A percentile compares a stretch with the other conserved stretches of the same genome.
These are phyloP conservation scores for Lentinula boryana DNA, from an alignment of 768 basidiomycete genomes.

Conservation along the genomic window DNA sequence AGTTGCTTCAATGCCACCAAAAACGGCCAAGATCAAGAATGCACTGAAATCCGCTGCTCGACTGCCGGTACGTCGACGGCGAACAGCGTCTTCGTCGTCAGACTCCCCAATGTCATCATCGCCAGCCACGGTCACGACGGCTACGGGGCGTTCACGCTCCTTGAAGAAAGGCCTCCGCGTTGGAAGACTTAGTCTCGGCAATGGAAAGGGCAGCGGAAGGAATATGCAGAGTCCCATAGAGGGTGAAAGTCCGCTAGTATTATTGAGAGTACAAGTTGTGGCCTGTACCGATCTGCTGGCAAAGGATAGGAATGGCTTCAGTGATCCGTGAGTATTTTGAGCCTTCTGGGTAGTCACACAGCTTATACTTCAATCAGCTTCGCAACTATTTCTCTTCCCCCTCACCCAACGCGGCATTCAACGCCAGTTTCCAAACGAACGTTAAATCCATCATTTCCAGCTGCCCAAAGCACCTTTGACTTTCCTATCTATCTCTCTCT, in stretches of 20 bases:
- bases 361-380: conserved; percentile 37
- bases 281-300: conserved; percentile 55
- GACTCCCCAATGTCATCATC: background rate
- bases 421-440: conserved; percentile 76
- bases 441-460: conserved; percentile 56
- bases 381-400: conserved; percentile 53
- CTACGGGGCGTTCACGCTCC: background rate
- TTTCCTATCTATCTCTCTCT: conserved; percentile 79
- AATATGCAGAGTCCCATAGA: conserved; percentile 32
- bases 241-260: conserved; percentile 62
- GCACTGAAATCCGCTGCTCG: conserved; percentile 2
- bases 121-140: background rate
- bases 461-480: conserved; percentile 82
- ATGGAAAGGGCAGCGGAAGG: conserved; percentile 3
- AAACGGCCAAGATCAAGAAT: conserved; percentile 3
- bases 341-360: background rate
- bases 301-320: conserved; percentile 62
- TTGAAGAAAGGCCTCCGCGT: background rate
- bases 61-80: background rate
- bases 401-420: conserved; percentile 47
- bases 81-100: background rate
- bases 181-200: background rate
- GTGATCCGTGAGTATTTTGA: conserved; percentile 61
- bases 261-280: conserved; percentile 64
- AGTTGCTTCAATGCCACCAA: background rate